phyloP scores from a whole-genome alignment of 768 basidiomycete genomes.

The Leccinellum rugosiceps region DNA sequence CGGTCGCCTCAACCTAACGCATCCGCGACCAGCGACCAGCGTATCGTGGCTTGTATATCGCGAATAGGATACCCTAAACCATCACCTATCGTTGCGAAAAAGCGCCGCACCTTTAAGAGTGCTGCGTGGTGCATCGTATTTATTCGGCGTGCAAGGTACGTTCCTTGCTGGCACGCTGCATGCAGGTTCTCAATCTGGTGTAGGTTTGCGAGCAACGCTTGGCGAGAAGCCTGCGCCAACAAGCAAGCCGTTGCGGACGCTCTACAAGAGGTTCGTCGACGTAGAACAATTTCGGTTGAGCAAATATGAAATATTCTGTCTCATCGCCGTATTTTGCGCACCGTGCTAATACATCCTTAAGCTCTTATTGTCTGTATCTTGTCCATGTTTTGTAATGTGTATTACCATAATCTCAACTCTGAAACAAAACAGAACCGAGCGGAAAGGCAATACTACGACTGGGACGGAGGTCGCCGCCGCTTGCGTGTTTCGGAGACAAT shows the following conservation, averaged over 20 bases:
- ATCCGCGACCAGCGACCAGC: constrained; percentile 50
- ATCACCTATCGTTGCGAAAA: constrained; percentile 36
- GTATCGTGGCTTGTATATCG: constrained; percentile 73
- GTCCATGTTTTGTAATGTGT: constrained; percentile 18
- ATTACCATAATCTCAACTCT: constrained; percentile 13
- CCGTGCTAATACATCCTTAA: background rate
- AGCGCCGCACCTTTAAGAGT: constrained; percentile 51
- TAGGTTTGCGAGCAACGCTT: constrained; percentile 59
- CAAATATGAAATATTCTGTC: constrained; percentile 8
- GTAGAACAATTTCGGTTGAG: constrained; percentile 32
- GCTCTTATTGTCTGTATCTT: constrained; percentile 19
- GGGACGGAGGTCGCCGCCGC: constrained; percentile 26
- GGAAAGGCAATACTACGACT: constrained; percentile 9
- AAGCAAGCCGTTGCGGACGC: constrained; percentile 65
- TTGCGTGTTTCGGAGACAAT: constrained; percentile 44
- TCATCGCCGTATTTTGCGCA: background rate
- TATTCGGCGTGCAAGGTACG: constrained; percentile 61
- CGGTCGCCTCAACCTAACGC: constrained; percentile 1
- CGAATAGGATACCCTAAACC: constrained; percentile 63
- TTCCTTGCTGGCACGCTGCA: background rate
- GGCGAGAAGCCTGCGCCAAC: constrained; percentile 59
- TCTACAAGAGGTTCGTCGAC: constrained; percentile 64
- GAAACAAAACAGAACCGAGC: background rate
- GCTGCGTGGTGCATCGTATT: constrained; percentile 60
- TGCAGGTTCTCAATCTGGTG: constrained; percentile 8